Conservation (phyloP, 164 flowering plant species). For the Saururus chinensis region DNA sequence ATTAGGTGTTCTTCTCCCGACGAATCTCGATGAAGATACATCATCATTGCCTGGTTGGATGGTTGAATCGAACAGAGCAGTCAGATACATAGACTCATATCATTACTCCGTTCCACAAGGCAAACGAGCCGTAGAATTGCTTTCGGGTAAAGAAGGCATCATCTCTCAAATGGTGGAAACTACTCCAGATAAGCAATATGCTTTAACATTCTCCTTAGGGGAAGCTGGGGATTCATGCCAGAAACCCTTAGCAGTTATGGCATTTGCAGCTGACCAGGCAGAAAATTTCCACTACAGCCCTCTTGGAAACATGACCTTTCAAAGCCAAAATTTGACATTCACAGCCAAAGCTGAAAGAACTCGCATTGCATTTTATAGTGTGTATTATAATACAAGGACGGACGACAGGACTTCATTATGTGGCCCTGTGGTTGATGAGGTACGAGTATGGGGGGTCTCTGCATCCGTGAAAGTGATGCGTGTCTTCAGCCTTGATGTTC, state of each 20-base stretch:
- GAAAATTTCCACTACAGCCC: slow-evolving; percentile 62
- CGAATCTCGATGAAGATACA: slow-evolving; percentile 79
- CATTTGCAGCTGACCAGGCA: slow-evolving; percentile 92
- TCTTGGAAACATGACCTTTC: slow-evolving; percentile 46
- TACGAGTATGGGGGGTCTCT: slow-evolving; percentile 64
- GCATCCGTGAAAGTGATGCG: slow-evolving; percentile 22
- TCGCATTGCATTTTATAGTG: slow-evolving; percentile 81
- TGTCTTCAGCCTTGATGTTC: slow-evolving; percentile 13
- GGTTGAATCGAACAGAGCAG: slow-evolving; percentile 85
- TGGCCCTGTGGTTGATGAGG: slow-evolving; percentile 92
- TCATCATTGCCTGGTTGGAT: slow-evolving; percentile 89
- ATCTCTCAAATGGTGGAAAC: slow-evolving; percentile 93
- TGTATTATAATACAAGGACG: slow-evolving; percentile 79
- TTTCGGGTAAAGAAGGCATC: slow-evolving; percentile 96
- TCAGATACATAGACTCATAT: slow-evolving; percentile 74
- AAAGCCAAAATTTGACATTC: slow-evolving; percentile 51
- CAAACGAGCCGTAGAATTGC: slow-evolving; percentile 73
- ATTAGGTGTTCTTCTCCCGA: slow-evolving; percentile 83
- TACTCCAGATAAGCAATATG: slow-evolving; percentile 45
- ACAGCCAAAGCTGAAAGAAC: slow-evolving; percentile 91
- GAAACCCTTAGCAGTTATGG: slow-evolving; percentile 81
- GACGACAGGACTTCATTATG: slow-evolving; percentile 90
- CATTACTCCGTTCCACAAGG: slow-evolving; percentile 73
- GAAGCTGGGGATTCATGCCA: slow-evolving; percentile 76
- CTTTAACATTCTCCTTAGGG: slow-evolving; percentile 58